Conservation (phyloP, 2,329 filamentous ascomycete genomes). For the Neonectria sp. region DNA sequence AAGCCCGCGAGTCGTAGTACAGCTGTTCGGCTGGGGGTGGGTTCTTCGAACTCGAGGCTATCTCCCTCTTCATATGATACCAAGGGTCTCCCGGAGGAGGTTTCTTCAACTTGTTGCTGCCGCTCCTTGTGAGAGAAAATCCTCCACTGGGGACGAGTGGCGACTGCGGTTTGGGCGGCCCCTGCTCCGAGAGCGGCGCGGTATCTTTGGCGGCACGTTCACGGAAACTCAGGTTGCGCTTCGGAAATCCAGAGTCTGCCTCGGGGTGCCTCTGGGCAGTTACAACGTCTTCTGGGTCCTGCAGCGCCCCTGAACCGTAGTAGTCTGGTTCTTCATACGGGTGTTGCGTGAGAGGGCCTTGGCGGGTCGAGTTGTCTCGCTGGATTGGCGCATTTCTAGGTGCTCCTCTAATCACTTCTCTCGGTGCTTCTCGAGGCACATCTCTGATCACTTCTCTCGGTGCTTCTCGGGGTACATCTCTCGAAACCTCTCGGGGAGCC, state of each 20-base stretch:
- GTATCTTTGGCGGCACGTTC: slow-evolving; percentile 68
- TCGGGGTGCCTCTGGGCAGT: slow-evolving; percentile 37
- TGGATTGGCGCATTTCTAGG: slow-evolving; percentile 32
- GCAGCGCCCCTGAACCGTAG: slow-evolving; percentile 40
- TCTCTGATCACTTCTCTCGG: slow-evolving; percentile 37
- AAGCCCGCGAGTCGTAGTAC: slow-evolving; percentile 5
- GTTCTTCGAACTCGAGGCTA: slow-evolving; percentile 15
- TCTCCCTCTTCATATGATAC: slow-evolving; percentile 47
- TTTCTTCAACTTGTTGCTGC: slow-evolving; percentile 73
- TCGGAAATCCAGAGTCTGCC: slow-evolving; percentile 56
- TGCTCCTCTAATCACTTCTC: slow-evolving; percentile 15
- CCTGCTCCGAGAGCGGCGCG: slow-evolving; percentile 51
- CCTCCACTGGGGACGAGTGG: slow-evolving; percentile 50
- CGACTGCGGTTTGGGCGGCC: slow-evolving; percentile 42
- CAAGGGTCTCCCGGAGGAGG: slow-evolving; percentile 68
- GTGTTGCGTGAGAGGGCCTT: slow-evolving; percentile 39
- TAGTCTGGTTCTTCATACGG: slow-evolving; percentile 37
- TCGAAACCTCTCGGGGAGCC: slow-evolving; percentile 20
- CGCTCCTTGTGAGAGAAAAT: slow-evolving; percentile 61
- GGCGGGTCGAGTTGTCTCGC: slow-evolving; percentile 38
- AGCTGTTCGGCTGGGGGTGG: slow-evolving; percentile 12
- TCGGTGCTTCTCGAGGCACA: slow-evolving; percentile 18
- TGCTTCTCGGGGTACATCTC: slow-evolving; percentile 29
- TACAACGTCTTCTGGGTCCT: slow-evolving; percentile 38
- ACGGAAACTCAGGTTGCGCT: slow-evolving; percentile 73